Percentiles rank a stretch among this genome's conserved stretches.
These are phyloP conservation scores for Fusarium dimerum DNA, from an alignment of 2,329 filamentous ascomycete genomes.

Conservation along the genomic window DNA sequence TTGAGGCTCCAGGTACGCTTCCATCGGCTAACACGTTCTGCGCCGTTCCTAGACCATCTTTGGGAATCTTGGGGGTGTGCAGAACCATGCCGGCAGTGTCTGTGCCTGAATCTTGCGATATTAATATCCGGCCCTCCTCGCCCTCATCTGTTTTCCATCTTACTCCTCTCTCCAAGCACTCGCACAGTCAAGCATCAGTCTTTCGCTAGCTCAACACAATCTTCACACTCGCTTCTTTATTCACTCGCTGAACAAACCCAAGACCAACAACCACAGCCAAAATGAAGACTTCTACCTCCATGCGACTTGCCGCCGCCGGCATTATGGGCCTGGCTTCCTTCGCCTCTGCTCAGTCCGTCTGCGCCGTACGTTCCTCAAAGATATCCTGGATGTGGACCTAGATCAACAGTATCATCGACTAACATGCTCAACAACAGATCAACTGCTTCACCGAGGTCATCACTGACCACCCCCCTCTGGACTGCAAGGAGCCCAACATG, in stretches of 20 bases:
- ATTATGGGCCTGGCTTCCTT: constrained; percentile 8
- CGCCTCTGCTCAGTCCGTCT: constrained; percentile 10
- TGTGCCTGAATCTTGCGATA: neutral
- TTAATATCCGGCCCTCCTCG: neutral
- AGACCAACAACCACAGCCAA: neutral
- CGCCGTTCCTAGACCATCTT: neutral
- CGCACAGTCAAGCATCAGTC: neutral
- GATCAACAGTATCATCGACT: no score
- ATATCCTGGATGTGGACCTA: no score
- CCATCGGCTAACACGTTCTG: neutral
- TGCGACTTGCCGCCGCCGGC: constrained; percentile 11
- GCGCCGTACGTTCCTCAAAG: constrained; percentile 12
- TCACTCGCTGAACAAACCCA: neutral
- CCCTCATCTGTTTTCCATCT: neutral
- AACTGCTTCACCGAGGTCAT: constrained; percentile 32
- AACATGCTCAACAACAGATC: constrained; percentile 7
- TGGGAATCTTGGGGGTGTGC: neutral
- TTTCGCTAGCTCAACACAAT: neutral
- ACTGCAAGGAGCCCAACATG: constrained; percentile 32
- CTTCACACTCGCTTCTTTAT: neutral
- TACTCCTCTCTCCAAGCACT: neutral
- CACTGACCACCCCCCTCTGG: constrained; percentile 29
- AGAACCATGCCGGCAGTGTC: neutral
- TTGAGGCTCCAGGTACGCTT: neutral
- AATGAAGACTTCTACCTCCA: constrained; percentile 16